Evolutionary conservation across 192 early-diverging fungal species (phyloP).

Genomic region (Gamsiella multidivaricata): DNA sequence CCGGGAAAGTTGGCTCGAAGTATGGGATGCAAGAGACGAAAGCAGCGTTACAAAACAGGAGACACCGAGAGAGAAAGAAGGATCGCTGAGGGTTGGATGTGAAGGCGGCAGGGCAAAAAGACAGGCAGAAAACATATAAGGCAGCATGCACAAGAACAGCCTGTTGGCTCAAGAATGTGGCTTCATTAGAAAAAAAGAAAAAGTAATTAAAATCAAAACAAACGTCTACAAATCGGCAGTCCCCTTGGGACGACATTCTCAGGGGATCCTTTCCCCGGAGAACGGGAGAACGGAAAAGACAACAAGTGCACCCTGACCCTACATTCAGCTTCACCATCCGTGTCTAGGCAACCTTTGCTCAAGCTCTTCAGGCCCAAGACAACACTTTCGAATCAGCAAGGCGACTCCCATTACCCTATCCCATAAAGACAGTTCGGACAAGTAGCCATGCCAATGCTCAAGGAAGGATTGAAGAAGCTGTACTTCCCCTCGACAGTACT

Average conservation of each 20-base stretch:
- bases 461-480: conserved; percentile 68
- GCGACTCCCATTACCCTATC: neutral
- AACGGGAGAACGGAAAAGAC: no score
- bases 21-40: neutral
- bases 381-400: no score
- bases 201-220: conserved; percentile 1
- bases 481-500: conserved; percentile 91
- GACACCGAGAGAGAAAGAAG: no score
- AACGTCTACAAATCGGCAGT: conserved; percentile 3
- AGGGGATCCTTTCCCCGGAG: neutral
- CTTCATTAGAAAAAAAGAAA: conserved; percentile 20
- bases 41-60: no score
- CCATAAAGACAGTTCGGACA: no score
- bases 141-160: no score
- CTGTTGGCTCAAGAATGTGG: neutral
- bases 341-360: no score
- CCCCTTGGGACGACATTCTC: neutral
- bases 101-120: no score
- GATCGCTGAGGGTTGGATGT: no score
- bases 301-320: neutral
- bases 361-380: no score
- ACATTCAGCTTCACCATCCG: neutral
- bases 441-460: conserved; percentile 34
- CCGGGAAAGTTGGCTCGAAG: neutral
- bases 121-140: no score